Conservation (phyloP, 371 early-diverging fungal species). For the Smittium mucronatum region DNA sequence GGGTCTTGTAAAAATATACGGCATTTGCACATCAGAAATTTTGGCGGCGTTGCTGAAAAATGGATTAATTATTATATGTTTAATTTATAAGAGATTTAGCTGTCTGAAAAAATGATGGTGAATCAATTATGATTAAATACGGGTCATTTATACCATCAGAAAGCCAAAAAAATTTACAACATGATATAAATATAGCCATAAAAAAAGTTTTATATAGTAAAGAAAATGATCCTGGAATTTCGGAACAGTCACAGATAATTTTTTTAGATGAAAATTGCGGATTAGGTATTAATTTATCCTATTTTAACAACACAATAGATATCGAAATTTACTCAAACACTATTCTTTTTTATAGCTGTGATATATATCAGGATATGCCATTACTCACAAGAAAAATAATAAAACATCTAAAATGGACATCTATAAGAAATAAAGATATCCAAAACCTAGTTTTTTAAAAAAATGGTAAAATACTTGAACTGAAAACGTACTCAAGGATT, state of each 20-base stretch:
- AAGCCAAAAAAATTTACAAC: neutral
- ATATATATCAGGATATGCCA: neutral
- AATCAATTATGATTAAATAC: neutral
- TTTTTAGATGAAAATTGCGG: neutral
- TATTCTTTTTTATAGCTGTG: neutral
- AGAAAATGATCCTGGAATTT: too few relatives aligned
- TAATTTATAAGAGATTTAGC: neutral
- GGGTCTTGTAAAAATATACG: neutral
- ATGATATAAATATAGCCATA: neutral
- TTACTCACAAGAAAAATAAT: too few relatives aligned
- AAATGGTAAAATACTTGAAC: neutral
- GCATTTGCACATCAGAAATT: neutral
- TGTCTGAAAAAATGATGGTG: neutral
- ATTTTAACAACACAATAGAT: neutral
- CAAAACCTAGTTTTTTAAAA: neutral
- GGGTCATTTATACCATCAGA: neutral
- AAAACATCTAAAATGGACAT: too few relatives aligned
- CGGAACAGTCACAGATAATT: neutral
- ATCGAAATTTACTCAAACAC: neutral
- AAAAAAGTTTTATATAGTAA: neutral
- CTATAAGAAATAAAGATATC: neutral
- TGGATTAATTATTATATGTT: neutral
- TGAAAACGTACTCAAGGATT: neutral
- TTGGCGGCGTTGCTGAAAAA: neutral
- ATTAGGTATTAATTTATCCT: neutral